Evolutionary conservation across 163 green algal genomes (phyloP).

Genomic region (Volvox carteri): DNA sequence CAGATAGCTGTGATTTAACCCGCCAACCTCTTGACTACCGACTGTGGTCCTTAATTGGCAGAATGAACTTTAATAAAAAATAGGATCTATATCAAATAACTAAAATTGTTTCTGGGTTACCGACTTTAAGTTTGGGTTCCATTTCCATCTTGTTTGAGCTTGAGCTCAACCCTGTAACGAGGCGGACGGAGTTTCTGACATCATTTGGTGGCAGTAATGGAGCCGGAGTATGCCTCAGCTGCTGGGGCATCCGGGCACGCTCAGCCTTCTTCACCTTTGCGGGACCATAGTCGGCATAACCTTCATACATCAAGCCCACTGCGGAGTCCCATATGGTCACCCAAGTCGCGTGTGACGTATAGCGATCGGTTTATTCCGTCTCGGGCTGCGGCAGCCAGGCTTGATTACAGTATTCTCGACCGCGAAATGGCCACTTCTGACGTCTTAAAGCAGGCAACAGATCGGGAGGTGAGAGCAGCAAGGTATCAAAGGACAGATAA

Average conservation of each 20-base stretch:
- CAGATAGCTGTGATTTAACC: no score
- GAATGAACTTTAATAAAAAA: no score
- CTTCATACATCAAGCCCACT: slow-evolving; percentile 37
- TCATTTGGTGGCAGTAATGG: slow-evolving; percentile 1
- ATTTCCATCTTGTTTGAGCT: no score
- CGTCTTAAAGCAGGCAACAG: slow-evolving; percentile 55
- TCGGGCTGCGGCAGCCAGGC: slow-evolving; percentile 71
- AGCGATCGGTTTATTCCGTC: slow-evolving; percentile 91
- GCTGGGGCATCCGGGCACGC: slow-evolving; percentile 9
- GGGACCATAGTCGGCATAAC: slow-evolving; percentile 29
- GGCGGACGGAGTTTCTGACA: neutral
- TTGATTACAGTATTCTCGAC: slow-evolving; percentile 89
- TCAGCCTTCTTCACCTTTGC: slow-evolving; percentile 13
- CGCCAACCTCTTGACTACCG: no score
- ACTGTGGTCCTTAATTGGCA: no score
- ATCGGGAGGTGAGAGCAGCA: slow-evolving; percentile 64
- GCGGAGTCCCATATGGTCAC: slow-evolving; percentile 56
- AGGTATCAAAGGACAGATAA: no score
- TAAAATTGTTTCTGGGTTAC: no score
- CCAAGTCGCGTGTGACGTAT: slow-evolving; percentile 77
- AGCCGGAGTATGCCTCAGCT: slow-evolving; percentile 41
- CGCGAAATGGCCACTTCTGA: slow-evolving; percentile 78
- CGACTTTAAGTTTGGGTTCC: no score
- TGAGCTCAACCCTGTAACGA: no score
- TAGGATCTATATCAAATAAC: no score